Evolutionary conservation across 768 basidiomycete species (phyloP).

Genomic region (Podaxis sp.): DNA sequence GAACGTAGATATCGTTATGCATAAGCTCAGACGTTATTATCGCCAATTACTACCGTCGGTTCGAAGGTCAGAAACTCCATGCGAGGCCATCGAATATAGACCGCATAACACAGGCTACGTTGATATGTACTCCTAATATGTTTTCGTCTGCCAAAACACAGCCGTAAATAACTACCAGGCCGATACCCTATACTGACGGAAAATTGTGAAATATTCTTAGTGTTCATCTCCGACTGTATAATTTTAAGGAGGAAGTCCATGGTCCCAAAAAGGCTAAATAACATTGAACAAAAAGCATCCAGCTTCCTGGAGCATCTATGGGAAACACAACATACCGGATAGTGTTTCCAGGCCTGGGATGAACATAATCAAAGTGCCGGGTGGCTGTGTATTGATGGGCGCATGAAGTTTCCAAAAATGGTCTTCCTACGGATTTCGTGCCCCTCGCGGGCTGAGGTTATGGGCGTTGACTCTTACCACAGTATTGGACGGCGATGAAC

Average conservation of each 20-base stretch:
- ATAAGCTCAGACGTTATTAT: too few relatives aligned
- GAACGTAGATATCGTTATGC: too few relatives aligned
- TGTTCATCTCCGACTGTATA: neutral
- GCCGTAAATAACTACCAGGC: neutral
- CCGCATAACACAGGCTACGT: neutral
- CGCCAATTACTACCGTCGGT: neutral
- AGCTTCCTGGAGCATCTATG: neutral
- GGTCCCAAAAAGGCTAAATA: neutral
- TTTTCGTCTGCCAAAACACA: neutral
- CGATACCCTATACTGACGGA: neutral
- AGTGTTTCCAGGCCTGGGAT: neutral
- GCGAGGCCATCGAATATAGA: neutral
- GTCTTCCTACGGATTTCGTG: too few relatives aligned
- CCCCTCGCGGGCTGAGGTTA: neutral
- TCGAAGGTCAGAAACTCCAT: neutral
- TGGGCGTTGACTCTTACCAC: neutral
- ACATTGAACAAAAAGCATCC: neutral
- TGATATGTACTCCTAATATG: neutral
- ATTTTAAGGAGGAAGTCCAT: neutral
- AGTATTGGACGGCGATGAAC: conserved; percentile 20
- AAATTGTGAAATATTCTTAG: neutral
- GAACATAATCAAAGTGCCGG: conserved; percentile 4
- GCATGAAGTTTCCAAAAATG: neutral
- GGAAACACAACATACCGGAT: neutral
- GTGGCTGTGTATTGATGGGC: conserved; percentile 8